Evolutionary conservation across 164 flowering plant genomes (phyloP), one percentile per base, ranked within the genome.

Genomic region (Paratinospora sagittata): DNA sequence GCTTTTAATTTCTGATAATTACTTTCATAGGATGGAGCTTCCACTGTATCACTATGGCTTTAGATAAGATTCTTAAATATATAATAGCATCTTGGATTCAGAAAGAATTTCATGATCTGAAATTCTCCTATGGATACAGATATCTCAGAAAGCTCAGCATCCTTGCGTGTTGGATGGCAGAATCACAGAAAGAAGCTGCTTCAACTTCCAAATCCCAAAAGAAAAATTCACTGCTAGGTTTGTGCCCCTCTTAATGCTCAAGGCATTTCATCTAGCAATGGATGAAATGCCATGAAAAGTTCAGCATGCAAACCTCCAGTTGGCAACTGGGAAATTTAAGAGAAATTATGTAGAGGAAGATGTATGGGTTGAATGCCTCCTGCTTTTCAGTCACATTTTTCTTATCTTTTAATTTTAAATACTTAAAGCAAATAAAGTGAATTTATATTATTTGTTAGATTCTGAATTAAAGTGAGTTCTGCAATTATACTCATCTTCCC

Each of bases 171-270:
- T 70, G 76, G 69, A 89, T 89, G 91, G 83, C 78, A 55, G 75
- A 84, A 66, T 62, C 85, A 63, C 47, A 78, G 71, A 85, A 84
- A 74, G 86, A 47, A 74, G 75, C 77, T 62, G 67, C 82, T 68
- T 63, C 83, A 41, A 36, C 85, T 65, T 76, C 47, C 36, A 72
- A 76, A 70, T 62, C 74, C 16, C 82, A 84, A 73, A 76, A 79
- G 76, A 87, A 84, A 68, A 70, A 57, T 57, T 74, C 85, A 64
- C 36, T 82, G 66, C 79, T 84, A 52, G 96, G 97, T 90, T 80
- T 66, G 52, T 33, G 61, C 37, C 60, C 27, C 55, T 19, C 71
- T 64, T 19, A 8, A 19, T 67, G 62, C 13, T 12, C 45, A 8
- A 27, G 55, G 37, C 6, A 7, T 52, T 52, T 17, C 34, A 23